These are phyloP conservation scores for Pittosporum tobira DNA, from an alignment of 129 eudicot genomes.

Conservation along the genomic window DNA sequence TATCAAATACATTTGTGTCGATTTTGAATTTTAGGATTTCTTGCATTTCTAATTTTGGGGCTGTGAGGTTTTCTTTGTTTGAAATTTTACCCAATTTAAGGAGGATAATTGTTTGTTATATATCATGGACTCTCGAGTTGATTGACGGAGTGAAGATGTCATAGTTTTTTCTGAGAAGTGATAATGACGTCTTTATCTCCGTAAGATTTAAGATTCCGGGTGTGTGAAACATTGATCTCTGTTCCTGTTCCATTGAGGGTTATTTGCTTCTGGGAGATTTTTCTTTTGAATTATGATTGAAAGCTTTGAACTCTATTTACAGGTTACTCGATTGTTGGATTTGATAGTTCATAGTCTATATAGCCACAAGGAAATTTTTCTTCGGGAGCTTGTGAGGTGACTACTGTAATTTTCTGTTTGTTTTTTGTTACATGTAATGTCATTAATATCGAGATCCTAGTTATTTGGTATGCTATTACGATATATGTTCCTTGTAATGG, in stretches of 20 bases:
- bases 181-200: too few relatives aligned
- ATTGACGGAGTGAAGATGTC: not conserved
- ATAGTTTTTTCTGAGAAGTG: not conserved
- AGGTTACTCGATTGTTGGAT: constrained; percentile 89
- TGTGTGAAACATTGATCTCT: not conserved
- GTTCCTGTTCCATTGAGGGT: not conserved
- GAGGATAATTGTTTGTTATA: too few relatives aligned
- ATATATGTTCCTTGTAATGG: too few relatives aligned
- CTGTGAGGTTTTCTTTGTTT: too few relatives aligned
- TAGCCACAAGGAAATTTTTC: constrained; percentile 96
- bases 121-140: not conserved
- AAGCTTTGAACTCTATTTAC: constrained; percentile 17
- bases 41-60: not conserved
- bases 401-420: constrained; percentile 1
- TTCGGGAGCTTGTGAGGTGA: constrained; percentile 95
- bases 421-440: not conserved
- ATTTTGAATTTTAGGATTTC: too few relatives aligned
- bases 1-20: too few relatives aligned
- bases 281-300: not conserved
- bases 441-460: not conserved
- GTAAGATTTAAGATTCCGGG: not conserved
- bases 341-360: constrained; percentile 95
- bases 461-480: not conserved
- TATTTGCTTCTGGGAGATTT: not conserved
- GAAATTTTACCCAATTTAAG: too few relatives aligned